Base-by-base conservation (phyloP, 805 yeast genomes). In the Dipodascopsis tothii region DNA sequence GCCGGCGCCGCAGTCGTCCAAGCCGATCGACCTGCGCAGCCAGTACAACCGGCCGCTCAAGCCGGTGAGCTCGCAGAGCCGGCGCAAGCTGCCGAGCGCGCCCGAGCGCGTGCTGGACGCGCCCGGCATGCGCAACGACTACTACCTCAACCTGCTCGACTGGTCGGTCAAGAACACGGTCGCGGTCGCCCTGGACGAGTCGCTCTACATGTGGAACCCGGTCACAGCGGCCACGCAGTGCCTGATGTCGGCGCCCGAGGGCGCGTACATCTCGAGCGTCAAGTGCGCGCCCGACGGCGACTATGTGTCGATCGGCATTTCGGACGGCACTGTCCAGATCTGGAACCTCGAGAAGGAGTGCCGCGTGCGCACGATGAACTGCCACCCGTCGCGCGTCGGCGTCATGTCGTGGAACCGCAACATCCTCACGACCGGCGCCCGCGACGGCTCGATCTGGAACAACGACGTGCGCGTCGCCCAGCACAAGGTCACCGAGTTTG, bases 41-140 rank as follows among this genome's bases (percentile, higher is more conserved):
- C 66, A 58, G 34, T 68, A 59, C 49, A 58, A 58, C 44, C 56
- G 63, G 21, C 67, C 67, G 7, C 50, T 59, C 33, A 55, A 57
- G 50, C 56, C 63, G 6, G 58, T 54, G 28, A 51, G 48, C 34
- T 60, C 67, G 1, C 50, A 63, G 57, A 33, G 61, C 56, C 51
- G 60, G 46, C 58, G 94, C 53, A 80, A 79, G 55, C 73, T 92
- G 37, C 85, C 94, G 21, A 77, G 85, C 0, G 84, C 85, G 27
- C 97, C 98, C 1, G 95, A 85, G 52, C 74, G 95, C 51, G 94
- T 92, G 1, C 70, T 92, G 33, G 98, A 92, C 65, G 98, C 97
- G 0, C 98, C 98, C 0, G 96, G 95, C 0, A 73, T 88, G 45
- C 73, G 81, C 19, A 95, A 92, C 63, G 98, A 92, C 66, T 92